phyloP scores from a whole-genome alignment of 1,139 yeast species.

The Sugiyamaella japonica region DNA sequence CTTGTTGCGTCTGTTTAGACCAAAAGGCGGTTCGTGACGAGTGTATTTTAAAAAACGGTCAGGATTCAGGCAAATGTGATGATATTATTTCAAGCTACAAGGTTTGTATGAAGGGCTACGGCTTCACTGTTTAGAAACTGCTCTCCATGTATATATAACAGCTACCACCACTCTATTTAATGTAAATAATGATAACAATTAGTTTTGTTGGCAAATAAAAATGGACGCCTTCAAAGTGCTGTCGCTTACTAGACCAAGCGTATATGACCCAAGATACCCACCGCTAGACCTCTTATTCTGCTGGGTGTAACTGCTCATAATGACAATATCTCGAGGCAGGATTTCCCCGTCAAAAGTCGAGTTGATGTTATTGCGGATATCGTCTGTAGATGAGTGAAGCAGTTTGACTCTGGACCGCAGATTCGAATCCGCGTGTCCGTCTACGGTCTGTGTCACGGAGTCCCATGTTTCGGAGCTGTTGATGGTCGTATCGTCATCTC shows the following conservation, averaged over 20 bases:
- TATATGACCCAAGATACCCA: constrained; percentile 6
- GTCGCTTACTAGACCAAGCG: constrained; percentile 7
- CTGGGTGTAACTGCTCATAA: constrained; percentile 6
- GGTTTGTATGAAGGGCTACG: constrained; percentile 87
- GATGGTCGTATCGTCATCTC: constrained; percentile 18
- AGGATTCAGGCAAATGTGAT: constrained; percentile 81
- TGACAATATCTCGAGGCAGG: constrained; percentile 12
- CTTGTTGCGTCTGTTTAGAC: constrained; percentile 93
- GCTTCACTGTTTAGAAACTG: constrained; percentile 53
- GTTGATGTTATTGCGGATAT: constrained; percentile 4
- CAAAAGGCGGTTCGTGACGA: constrained; percentile 85
- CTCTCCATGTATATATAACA: constrained; percentile 16
- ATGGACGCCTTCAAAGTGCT: constrained; percentile 10
- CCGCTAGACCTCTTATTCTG: neutral
- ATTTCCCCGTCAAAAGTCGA: constrained; percentile 4
- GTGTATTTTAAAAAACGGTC: constrained; percentile 79
- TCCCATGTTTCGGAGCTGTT: constrained; percentile 19
- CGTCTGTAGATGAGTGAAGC: constrained; percentile 13
- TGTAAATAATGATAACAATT: neutral
- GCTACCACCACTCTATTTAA: neutral
- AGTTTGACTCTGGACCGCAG: constrained; percentile 9
- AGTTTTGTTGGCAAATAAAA: constrained; percentile 15
- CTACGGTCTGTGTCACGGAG: constrained; percentile 6
- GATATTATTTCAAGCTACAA: constrained; percentile 70
- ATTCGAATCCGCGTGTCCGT: neutral